Conservation (phyloP, 2,329 filamentous ascomycete genomes). For the Shiraia bambusicola region DNA sequence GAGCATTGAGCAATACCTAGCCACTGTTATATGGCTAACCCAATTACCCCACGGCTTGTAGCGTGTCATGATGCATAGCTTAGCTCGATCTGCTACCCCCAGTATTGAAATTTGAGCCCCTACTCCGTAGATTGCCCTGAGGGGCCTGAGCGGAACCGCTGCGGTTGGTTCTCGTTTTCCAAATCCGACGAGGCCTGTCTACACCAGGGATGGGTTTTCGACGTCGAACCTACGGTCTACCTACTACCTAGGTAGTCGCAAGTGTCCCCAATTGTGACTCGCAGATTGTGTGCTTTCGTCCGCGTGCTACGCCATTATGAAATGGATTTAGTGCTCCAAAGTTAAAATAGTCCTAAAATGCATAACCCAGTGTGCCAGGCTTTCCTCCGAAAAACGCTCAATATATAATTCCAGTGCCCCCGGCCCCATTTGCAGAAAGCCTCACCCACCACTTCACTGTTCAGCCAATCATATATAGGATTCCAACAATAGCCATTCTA, state of each 20-base stretch:
- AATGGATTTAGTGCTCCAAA: conserved; percentile 15
- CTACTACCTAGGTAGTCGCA: too few relatives aligned
- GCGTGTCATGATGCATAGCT: conserved; percentile 11
- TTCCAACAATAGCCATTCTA: conserved; percentile 22
- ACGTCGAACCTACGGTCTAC: too few relatives aligned
- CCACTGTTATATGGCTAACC: conserved; percentile 16
- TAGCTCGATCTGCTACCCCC: conserved; percentile 14
- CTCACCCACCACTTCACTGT: conserved; percentile 7
- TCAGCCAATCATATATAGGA: conserved; percentile 13
- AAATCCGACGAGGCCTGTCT: conserved; percentile 9
- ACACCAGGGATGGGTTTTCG: too few relatives aligned
- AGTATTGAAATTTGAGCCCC: too few relatives aligned
- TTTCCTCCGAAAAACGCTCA: conserved; percentile 3
- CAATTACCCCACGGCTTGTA: conserved; percentile 2
- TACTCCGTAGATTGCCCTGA: conserved; percentile 12
- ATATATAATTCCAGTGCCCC: conserved; percentile 15
- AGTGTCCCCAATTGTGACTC: conserved; percentile 14
- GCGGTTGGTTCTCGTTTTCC: conserved; percentile 18
- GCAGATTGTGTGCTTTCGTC: conserved; percentile 29
- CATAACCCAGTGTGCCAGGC: conserved; percentile 7
- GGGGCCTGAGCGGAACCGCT: conserved; percentile 26
- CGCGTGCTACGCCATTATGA: conserved; percentile 19
- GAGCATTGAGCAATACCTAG: conserved; percentile 13
- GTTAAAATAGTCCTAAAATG: conserved; percentile 11
- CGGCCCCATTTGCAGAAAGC: conserved; percentile 3